These are phyloP conservation scores for Acer saccharum DNA, from an alignment of 345 rosid genomes.

Conservation along the genomic window DNA sequence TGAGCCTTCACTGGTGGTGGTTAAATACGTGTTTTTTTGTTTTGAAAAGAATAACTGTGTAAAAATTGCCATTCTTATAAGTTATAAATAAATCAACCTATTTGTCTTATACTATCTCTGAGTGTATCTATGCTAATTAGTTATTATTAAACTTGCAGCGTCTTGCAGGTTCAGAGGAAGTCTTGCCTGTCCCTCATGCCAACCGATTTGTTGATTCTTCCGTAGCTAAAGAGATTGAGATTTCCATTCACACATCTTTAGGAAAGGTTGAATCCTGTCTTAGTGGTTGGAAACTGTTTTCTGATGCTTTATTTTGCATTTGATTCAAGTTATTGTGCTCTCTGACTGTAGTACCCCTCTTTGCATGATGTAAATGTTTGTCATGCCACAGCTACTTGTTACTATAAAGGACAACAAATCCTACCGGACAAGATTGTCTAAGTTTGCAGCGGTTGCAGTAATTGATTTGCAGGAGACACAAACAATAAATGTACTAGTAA, in stretches of 20 bases:
- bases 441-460: neutral
- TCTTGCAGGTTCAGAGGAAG: conserved; percentile 79
- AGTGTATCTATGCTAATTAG: conserved; percentile 19
- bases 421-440: neutral
- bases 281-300: neutral
- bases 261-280: conserved; percentile 44
- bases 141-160: conserved; percentile 57
- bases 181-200: conserved; percentile 52
- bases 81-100: neutral
- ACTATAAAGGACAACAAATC: neutral
- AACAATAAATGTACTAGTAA: neutral
- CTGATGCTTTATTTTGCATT: conserved; percentile 4
- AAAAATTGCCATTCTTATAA: neutral
- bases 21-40: conserved; percentile 10
- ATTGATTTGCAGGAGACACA: neutral
- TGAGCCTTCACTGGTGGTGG: conserved; percentile 12
- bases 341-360: neutral
- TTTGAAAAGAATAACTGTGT: neutral
- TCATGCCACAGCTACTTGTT: neutral
- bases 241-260: conserved; percentile 55
- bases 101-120: conserved; percentile 12
- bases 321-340: neutral
- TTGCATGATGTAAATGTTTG: neutral
- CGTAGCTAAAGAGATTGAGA: conserved; percentile 57
- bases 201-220: conserved; percentile 44